Base-by-base conservation (phyloP, 371 early-diverging fungal genomes). In the Smittium mucronatum region DNA sequence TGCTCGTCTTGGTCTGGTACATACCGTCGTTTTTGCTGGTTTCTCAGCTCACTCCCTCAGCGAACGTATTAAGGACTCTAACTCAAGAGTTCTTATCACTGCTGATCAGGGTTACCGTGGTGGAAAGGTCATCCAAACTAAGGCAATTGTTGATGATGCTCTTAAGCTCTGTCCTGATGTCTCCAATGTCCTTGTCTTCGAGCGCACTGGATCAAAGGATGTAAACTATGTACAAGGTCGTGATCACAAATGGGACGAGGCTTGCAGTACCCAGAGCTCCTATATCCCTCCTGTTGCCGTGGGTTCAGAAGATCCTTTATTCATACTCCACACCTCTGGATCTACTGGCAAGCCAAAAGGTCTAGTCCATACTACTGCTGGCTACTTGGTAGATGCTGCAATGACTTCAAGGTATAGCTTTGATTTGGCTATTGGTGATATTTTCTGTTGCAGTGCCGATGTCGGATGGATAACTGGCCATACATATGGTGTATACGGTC, bases 301-400 rank as follows among this genome's bases (percentile, higher is more conserved):
- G 80, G 81, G 86, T 70, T 77, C 94, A n/a, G 98, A 97, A 76
- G 94, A 98, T 76, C 95, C 95, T 21, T 81, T 98, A 29, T 99
- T 97, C 82, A 84, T 97, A 74, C 84, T 99, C 33, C 98, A 98
- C 83, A 98, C 99, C 28, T 91, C 91, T 59, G 97, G 94, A 1
- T 90, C 90, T 34, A 94, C 94, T 21, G 95, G 99, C 33, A 92
- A 89, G 74, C 99, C 99, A 63, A 95, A 95, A 78, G 96, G 94
- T 63, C 83, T 94, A 59, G 75, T 92, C 60, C 94, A 95, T 79
- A 88, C 97, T 11, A 91, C 95, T 1, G 99, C 86, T 57, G 98
- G 98, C 36, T 98, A 98, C 75, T 79, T 98, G 11, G 81, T 98
- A 1, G 95, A 96, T 58, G 94, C 92, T 5, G 82, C 87, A 17